These are phyloP conservation scores for Globisporangium middletonii DNA, from an alignment of 352 stramenopile genomes.

Conservation along the genomic window DNA sequence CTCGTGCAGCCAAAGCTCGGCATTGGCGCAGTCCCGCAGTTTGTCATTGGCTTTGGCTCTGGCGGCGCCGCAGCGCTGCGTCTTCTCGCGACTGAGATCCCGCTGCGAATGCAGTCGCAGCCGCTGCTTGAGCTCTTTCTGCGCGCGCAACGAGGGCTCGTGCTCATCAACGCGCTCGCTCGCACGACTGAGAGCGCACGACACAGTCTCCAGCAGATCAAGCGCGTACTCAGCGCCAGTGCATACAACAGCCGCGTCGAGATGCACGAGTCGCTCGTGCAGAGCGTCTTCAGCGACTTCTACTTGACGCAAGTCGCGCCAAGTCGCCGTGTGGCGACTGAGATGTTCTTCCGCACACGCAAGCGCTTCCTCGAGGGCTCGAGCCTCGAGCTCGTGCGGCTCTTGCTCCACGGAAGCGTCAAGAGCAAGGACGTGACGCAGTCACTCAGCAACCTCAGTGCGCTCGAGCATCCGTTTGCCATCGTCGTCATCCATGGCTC, in stretches of 20 bases:
- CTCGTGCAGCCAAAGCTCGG: constrained; percentile 71
- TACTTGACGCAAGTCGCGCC: constrained; percentile 50
- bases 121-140: constrained; percentile 32
- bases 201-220: constrained; percentile 9
- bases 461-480: constrained; percentile 27
- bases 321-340: constrained; percentile 34
- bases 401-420: constrained; percentile 33
- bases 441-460: constrained; percentile 24
- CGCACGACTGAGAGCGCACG: constrained; percentile 21
- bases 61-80: constrained; percentile 43
- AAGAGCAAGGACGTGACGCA: constrained; percentile 33
- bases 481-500: constrained; percentile 58
- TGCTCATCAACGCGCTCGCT: constrained; percentile 48
- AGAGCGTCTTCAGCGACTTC: constrained; percentile 47
- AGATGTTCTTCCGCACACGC: constrained; percentile 46
- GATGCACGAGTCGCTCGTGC: constrained; percentile 40
- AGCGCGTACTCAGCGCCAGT: constrained; percentile 1
- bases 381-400: constrained; percentile 23
- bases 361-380: constrained; percentile 36
- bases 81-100: constrained; percentile 39
- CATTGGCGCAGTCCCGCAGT: constrained; percentile 52
- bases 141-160: constrained; percentile 34
- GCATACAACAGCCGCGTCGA: constrained; percentile 19
- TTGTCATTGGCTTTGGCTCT: constrained; percentile 57
- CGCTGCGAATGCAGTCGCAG: constrained; percentile 14